These are phyloP conservation scores for Bondarzewia mesenterica DNA, from an alignment of 1,284 basidiomycete species.

Conservation along the genomic window DNA sequence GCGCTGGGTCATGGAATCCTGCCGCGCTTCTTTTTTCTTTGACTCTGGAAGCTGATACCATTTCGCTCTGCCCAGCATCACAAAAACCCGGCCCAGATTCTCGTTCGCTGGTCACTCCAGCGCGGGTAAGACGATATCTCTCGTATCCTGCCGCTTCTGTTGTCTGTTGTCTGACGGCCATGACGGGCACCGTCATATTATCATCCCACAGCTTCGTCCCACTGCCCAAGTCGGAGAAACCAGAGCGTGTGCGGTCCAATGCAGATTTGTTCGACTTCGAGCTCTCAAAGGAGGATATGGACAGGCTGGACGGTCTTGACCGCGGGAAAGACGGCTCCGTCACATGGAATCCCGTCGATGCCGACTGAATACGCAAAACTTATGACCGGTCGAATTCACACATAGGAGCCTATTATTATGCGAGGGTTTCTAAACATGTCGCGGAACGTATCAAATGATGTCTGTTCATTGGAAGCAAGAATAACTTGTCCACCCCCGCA, in stretches of 20 bases:
- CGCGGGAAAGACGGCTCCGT: slow-evolving; percentile 36
- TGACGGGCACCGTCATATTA: neutral
- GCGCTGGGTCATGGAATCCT: no score
- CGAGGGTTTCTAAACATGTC: neutral
- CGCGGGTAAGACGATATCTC: slow-evolving; percentile 32
- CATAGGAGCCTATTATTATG: neutral
- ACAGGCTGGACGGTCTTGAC: slow-evolving; percentile 38
- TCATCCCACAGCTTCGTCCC: slow-evolving; percentile 32
- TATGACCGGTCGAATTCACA: neutral
- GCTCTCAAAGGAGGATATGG: slow-evolving; percentile 42
- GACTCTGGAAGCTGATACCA: no score
- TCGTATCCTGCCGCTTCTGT: neutral
- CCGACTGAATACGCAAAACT: slow-evolving; percentile 8
- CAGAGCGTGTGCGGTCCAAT: slow-evolving; percentile 45
- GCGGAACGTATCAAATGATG: neutral
- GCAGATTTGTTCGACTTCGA: slow-evolving; percentile 46
- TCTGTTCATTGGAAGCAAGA: neutral
- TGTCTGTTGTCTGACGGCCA: neutral
- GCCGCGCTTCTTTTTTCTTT: no score
- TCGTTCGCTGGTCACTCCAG: slow-evolving; percentile 66
- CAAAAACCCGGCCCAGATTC: slow-evolving; percentile 49
- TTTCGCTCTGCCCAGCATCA: slow-evolving; percentile 26
- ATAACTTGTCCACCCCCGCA: no score
- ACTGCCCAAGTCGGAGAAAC: slow-evolving; percentile 47
- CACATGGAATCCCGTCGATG: slow-evolving; percentile 45